A percentile compares a stretch with the other conserved stretches of the same genome.
These are phyloP conservation scores for Nakazawaea ishiwadae DNA, from an alignment of 805 yeast genomes.

Conservation along the genomic window DNA sequence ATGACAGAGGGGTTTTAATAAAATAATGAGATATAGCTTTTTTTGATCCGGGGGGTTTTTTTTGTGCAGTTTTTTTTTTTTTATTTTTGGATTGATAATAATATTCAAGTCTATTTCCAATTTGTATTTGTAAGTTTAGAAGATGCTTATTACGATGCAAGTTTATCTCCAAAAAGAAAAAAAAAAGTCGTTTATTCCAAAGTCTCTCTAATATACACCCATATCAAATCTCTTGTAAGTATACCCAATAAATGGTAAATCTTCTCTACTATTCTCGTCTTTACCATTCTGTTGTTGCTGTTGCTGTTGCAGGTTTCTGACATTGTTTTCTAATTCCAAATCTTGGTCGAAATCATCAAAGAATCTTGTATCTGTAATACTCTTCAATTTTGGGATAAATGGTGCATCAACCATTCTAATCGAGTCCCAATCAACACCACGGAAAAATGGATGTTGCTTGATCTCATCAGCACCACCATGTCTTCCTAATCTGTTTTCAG, in stretches of 20 bases:
- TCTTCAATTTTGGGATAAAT: slow-evolving; percentile 84
- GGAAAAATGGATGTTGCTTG: slow-evolving; percentile 85
- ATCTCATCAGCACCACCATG: slow-evolving; percentile 91
- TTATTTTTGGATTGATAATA: no score
- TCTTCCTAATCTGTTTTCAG: slow-evolving; percentile 80
- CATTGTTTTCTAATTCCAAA: slow-evolving; percentile 11
- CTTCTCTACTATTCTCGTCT: slow-evolving; percentile 63
- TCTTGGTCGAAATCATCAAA: slow-evolving; percentile 37
- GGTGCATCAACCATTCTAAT: slow-evolving; percentile 90
- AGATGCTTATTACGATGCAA: no score
- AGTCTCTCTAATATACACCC: slow-evolving; percentile 11
- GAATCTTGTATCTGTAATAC: slow-evolving; percentile 93
- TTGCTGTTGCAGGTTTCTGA: slow-evolving; percentile 4
- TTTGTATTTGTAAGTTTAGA: no score
- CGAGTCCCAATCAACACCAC: slow-evolving; percentile 94
- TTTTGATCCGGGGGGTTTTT: no score
- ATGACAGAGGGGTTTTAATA: no score
- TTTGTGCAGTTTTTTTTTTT: no score
- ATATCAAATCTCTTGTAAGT: slow-evolving; percentile 88
- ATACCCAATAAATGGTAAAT: slow-evolving; percentile 95
- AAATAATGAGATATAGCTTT: no score
- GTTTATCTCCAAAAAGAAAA: no score
- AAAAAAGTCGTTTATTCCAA: no score
- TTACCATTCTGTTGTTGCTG: slow-evolving; percentile 1
- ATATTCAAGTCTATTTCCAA: no score